These are phyloP conservation scores for Thamnidium elegans DNA, from an alignment of 192 early-diverging fungal species.

Conservation along the genomic window DNA sequence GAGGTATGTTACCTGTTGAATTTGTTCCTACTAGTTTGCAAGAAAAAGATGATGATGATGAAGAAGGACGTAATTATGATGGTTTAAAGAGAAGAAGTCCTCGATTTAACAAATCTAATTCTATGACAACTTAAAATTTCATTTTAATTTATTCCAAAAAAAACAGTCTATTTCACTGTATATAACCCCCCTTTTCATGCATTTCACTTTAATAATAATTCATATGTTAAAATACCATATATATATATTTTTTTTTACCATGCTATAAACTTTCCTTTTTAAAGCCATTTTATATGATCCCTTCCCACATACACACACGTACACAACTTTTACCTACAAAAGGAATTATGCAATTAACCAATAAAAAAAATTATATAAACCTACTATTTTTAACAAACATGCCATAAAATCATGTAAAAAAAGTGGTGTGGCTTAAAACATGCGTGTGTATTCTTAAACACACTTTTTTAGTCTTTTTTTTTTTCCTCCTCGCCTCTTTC, in stretches of 20 bases:
- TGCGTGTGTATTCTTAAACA: too few species aligned
- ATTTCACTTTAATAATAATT: neutral
- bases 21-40: neutral
- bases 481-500: neutral
- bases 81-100: neutral
- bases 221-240: neutral
- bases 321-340: neutral
- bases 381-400: too few species aligned
- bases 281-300: neutral
- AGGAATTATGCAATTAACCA: too few species aligned
- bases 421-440: too few species aligned
- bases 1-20: slow-evolving; percentile 13
- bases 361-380: too few species aligned
- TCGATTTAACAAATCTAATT: neutral
- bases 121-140: neutral
- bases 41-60: neutral
- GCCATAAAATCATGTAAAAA: too few species aligned
- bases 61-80: neutral
- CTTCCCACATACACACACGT: neutral
- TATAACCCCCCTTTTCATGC: neutral
- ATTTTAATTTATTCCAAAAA: too few species aligned
- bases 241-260: neutral
- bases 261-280: neutral
- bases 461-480: neutral
- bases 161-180: neutral